Evolutionary conservation across 2,329 filamentous ascomycete genomes (phyloP), one percentile per base, ranked within the genome.

Genomic region (Colletotrichum lindemuthianum): DNA sequence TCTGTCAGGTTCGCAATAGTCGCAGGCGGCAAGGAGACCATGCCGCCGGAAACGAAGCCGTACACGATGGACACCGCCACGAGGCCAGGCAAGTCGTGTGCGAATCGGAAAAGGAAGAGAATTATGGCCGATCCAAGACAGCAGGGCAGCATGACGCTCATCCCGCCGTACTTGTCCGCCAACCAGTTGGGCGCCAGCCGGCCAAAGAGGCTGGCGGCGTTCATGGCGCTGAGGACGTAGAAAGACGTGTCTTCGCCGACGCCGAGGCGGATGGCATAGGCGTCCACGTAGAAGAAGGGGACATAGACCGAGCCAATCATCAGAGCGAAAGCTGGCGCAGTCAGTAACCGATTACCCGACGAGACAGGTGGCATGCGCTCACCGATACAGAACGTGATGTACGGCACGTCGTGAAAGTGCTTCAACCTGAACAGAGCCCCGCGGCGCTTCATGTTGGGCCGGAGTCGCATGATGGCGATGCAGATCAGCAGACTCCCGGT

Each of bases 141-240:
- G 40, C 65, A 63, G 13, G 65, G 40, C 3, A 65, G 43, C 47
- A 63, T 63, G 15, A 67, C 33, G 8, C 40, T 68, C 51, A 67
- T 63, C 12, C 63, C 67, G 11, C 64, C 68, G 40, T 63, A 55
- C 15, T 56, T 48, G 16, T 63, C 67, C 13, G 67, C 66, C 9
- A 68, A 34, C 63, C 57, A 67, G 55, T 67, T 68, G 5, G 67
- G 68, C 2, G 60, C 54, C 13, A 69, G 50, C 8, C 68, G 68
- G 8, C 68, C 67, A 4, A 69, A 41, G 13, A 67, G 59, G 16
- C 59, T 67, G 7, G 59, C 68, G 7, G 67, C 67, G 41, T 69
- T 69, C 41, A 68, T 59, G 45, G 67, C 63, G 39, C 66, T 54
- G 10, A 69, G 60, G 13, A 69, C 47, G 51, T 67, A 67, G 41